Evolutionary conservation across 2,329 filamentous ascomycete genomes (phyloP).

Genomic region (Penicillium aurantiogriseum): DNA sequence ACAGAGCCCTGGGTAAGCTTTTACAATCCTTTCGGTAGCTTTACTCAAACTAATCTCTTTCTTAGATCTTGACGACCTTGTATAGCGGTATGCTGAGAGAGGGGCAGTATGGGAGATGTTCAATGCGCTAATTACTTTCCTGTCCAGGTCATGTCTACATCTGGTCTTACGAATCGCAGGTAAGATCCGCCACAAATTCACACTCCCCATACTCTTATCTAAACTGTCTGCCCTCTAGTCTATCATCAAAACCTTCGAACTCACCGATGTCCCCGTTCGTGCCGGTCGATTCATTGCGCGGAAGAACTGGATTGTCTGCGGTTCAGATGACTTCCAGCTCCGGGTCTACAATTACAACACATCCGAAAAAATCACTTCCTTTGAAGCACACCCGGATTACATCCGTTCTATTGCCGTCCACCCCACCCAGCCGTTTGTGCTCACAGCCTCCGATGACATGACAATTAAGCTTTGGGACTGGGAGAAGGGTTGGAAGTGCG

Average conservation of each 20-base stretch:
- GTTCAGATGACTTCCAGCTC: conserved; percentile 84
- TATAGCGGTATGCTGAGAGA: conserved; percentile 72
- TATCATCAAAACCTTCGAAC: conserved; percentile 97
- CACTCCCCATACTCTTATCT: conserved; percentile 11
- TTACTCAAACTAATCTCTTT: conserved; percentile 24
- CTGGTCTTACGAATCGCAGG: conserved; percentile 95
- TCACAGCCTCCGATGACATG: conserved; percentile 97
- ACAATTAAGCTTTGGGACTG: conserved; percentile 99
- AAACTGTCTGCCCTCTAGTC: conserved; percentile 50
- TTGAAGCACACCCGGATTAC: conserved; percentile 97
- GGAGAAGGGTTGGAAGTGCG: conserved; percentile 98
- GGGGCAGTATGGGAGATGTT: conserved; percentile 7
- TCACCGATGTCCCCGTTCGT: conserved; percentile 96
- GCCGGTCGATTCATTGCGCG: conserved; percentile 93
- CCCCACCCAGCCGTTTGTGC: conserved; percentile 89
- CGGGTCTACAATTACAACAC: conserved; percentile 99
- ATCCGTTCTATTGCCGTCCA: conserved; percentile 96
- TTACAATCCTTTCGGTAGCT: conserved; percentile 1
- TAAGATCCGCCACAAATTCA: conserved; percentile 27
- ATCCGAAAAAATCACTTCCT: conserved; percentile 94
- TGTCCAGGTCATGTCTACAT: conserved; percentile 89
- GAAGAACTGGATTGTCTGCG: conserved; percentile 99
- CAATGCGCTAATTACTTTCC: conserved; percentile 26
- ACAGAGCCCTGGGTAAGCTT: conserved; percentile 83
- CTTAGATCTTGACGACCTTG: conserved; percentile 78